phyloP scores from a whole-genome alignment of 1,139 yeast genomes.

The Meyerozyma smithsonii region DNA sequence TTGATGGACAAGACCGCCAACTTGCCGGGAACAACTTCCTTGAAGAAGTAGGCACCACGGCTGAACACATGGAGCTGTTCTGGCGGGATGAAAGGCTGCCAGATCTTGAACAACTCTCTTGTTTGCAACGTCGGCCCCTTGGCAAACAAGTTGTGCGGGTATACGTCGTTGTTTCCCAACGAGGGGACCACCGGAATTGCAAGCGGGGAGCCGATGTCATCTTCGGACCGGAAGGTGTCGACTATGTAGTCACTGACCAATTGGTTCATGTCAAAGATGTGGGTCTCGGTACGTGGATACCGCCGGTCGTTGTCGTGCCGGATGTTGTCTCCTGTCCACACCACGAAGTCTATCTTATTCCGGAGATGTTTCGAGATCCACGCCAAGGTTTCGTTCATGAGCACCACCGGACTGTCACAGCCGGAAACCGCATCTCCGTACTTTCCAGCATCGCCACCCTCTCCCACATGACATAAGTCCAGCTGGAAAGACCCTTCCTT shows the following conservation, averaged over 20 bases:
- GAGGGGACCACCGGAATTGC: slow-evolving; percentile 59
- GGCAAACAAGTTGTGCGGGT: slow-evolving; percentile 79
- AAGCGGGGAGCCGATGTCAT: slow-evolving; percentile 38
- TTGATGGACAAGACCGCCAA: slow-evolving; percentile 76
- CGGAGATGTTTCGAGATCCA: slow-evolving; percentile 63
- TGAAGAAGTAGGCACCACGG: slow-evolving; percentile 69
- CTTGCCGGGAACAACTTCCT: slow-evolving; percentile 71
- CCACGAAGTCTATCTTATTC: slow-evolving; percentile 76
- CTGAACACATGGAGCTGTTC: slow-evolving; percentile 71
- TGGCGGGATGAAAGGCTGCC: slow-evolving; percentile 73
- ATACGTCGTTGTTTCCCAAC: slow-evolving; percentile 83
- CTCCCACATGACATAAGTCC: slow-evolving; percentile 55
- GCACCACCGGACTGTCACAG: slow-evolving; percentile 61
- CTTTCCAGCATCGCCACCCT: slow-evolving; percentile 43
- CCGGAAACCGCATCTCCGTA: slow-evolving; percentile 75
- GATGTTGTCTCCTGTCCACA: slow-evolving; percentile 90
- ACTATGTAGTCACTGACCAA: slow-evolving; percentile 51
- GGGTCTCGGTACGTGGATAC: slow-evolving; percentile 65
- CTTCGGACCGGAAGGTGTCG: slow-evolving; percentile 43
- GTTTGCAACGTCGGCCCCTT: slow-evolving; percentile 86
- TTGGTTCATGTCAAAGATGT: slow-evolving; percentile 67
- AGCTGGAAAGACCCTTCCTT: slow-evolving; percentile 46
- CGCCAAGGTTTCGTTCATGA: slow-evolving; percentile 58
- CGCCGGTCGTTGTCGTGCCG: slow-evolving; percentile 79
- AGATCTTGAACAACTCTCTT: slow-evolving; percentile 65